These are phyloP conservation scores for Gracilaria vermiculophylla DNA, from an alignment of 23 red algal species.

Conservation along the genomic window DNA sequence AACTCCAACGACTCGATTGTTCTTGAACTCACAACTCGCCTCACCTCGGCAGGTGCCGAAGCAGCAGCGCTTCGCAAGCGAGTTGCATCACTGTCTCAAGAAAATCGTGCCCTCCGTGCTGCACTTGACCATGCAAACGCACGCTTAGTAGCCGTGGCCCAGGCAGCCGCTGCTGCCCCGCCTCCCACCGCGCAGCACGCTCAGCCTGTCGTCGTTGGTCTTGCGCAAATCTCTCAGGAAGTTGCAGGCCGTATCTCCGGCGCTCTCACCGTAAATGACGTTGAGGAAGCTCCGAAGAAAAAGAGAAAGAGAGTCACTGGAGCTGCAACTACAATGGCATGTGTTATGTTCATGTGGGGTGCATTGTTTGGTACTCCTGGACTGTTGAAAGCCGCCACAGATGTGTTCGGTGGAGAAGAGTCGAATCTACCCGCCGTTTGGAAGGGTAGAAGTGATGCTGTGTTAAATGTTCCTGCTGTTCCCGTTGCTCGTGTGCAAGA, in stretches of 20 bases:
- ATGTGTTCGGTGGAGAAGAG: not conserved
- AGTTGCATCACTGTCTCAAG: slow-evolving; percentile 38
- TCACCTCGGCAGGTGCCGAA: slow-evolving; percentile 45
- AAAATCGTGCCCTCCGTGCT: slow-evolving; percentile 44
- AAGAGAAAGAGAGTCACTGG: slow-evolving; percentile 66
- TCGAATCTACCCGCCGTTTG: slow-evolving; percentile 57
- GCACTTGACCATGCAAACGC: slow-evolving; percentile 65
- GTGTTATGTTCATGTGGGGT: slow-evolving; percentile 78
- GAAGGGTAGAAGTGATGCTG: not conserved
- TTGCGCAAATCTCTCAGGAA: slow-evolving; percentile 15
- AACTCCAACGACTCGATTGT: slow-evolving; percentile 31
- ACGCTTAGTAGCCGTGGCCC: slow-evolving; percentile 53
- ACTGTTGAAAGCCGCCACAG: slow-evolving; percentile 29
- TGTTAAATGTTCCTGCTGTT: not conserved
- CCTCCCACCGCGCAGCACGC: not conserved
- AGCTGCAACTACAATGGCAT: slow-evolving; percentile 59
- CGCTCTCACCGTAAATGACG: slow-evolving; percentile 28
- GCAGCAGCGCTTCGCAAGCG: slow-evolving; percentile 47
- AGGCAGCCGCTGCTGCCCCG: slow-evolving; percentile 34
- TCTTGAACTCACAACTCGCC: slow-evolving; percentile 51
- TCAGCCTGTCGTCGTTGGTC: slow-evolving; percentile 17
- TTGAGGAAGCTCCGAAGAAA: slow-evolving; percentile 25
- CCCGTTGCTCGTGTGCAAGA: not conserved
- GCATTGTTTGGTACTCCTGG: slow-evolving; percentile 61
- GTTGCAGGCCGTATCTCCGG: slow-evolving; percentile 1